Evolutionary conservation across 352 stramenopile genomes (phyloP), one percentile per base, ranked within the genome.

Genomic region (Hyaloperonospora arabidopsidis): DNA sequence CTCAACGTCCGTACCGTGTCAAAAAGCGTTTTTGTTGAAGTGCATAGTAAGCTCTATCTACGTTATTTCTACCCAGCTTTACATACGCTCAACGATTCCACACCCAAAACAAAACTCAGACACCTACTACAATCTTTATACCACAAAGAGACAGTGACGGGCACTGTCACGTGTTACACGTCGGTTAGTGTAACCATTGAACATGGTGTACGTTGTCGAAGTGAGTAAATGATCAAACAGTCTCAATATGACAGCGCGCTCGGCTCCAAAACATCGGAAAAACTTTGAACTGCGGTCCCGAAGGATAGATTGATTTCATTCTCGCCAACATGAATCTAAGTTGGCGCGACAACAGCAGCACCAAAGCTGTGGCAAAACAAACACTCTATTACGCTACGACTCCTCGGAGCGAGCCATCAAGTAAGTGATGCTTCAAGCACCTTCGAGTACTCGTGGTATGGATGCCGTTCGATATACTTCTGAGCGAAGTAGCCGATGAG

Each of bases 371-470:
- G 35, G 39, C 18, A 21, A 18, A 45, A 36, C 19, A 52, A 58
- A 58, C 45, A 52, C 35, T 11, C 5, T 12, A 44, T 44, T 17
- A 19, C 29, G 21, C 54, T 73, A 79, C 34, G 76, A 67, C 50
- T 84, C 72, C 53, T 79, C 62, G 14, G 68, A 75, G 28, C 84
- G 65, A 49, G 84, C 71, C 13, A 59, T 71, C 38, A 79, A 49
- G 12, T 63, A 51, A 57, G 51, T 49, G 57, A 52, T 13, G 61
- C 65, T 47, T 76, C 66, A 35, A 76, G 54, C 29, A 83, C 62
- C 45, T 73, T 63, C 39, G 61, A 45, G 59, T 86, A 86, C 50
- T 79, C 59, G 62, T 86, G 76, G 59, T 86, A 86, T 43, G 76
- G 79, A 46, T 83, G 59, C 14, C 65, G 58, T 45, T 85, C 60